Conservation (phyloP, 2,329 filamentous ascomycete species). For the Fusarium anthophilum region DNA sequence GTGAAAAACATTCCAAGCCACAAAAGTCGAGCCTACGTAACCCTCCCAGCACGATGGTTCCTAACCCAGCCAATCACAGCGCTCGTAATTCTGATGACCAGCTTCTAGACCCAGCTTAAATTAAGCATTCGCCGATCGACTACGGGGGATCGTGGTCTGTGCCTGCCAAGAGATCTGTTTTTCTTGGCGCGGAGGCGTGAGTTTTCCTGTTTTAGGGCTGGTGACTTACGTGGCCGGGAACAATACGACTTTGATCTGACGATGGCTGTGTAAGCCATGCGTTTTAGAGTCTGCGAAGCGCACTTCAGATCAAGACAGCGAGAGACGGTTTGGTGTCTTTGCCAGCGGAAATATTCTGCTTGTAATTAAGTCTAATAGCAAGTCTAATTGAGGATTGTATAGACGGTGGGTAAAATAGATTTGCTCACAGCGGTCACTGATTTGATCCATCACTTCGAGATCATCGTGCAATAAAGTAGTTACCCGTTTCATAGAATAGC, state of each 20-base stretch:
- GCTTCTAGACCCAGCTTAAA: not conserved
- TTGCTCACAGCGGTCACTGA: rapidly evolving
- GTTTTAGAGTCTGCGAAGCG: not conserved
- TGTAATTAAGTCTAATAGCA: not conserved
- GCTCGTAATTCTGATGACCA: not conserved
- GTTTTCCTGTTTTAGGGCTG: not conserved
- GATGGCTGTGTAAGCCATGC: not conserved
- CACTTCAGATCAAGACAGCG: not conserved
- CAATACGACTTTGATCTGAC: not conserved
- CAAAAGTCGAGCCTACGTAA: not conserved
- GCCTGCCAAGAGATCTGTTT: not conserved
- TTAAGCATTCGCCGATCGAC: not conserved
- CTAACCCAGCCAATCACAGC: not conserved
- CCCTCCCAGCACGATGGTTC: not conserved
- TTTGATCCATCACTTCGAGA: rapidly evolving
- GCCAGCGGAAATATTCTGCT: rapidly evolving
- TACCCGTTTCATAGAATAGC: rapidly evolving
- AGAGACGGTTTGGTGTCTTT: rapidly evolving
- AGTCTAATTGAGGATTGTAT: not conserved
- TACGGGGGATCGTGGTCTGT: not conserved
- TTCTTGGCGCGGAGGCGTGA: not conserved
- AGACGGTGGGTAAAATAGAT: rapidly evolving
- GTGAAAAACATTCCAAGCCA: not conserved
- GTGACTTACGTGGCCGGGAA: not conserved
- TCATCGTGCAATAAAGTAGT: no score